Percentiles rank a stretch among this genome's conserved stretches.
Conservation (phyloP, 1,139 yeast genomes). For the Wickerhamiella infanticola region DNA sequence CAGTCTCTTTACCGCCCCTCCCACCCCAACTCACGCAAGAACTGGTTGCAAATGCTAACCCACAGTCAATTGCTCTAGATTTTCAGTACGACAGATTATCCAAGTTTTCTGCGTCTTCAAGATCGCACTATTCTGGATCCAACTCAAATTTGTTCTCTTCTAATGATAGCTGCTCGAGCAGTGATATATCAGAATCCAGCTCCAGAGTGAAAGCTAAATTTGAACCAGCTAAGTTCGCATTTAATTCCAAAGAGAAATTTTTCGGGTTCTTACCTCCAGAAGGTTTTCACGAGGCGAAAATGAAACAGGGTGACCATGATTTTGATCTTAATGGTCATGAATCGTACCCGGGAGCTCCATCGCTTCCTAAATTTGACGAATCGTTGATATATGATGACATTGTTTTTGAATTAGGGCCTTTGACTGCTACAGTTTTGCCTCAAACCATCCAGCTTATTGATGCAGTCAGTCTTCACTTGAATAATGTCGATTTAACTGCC, state of each 20-base stretch:
- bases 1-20: constrained; percentile 49
- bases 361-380: neutral
- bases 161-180: neutral
- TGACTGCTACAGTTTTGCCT: constrained; percentile 27
- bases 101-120: neutral
- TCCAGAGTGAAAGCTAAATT: neutral
- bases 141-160: neutral
- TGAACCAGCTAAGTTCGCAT: neutral
- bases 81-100: neutral
- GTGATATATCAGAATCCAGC: neutral
- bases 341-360: neutral
- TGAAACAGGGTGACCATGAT: constrained; percentile 1
- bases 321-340: constrained; percentile 1
- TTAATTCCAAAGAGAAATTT: neutral
- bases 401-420: constrained; percentile 36
- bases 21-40: constrained; percentile 41
- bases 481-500: constrained; percentile 26
- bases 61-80: neutral
- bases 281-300: neutral
- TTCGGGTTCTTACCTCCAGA: neutral
- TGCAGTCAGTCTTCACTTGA: constrained; percentile 14
- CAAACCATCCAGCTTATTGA: constrained; percentile 16
- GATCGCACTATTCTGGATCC: constrained; percentile 1
- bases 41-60: constrained; percentile 10
- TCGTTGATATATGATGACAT: constrained; percentile 31